phyloP scores from a whole-genome alignment of 1,284 basidiomycete genomes.

The Ceraceosorus guamensis region DNA sequence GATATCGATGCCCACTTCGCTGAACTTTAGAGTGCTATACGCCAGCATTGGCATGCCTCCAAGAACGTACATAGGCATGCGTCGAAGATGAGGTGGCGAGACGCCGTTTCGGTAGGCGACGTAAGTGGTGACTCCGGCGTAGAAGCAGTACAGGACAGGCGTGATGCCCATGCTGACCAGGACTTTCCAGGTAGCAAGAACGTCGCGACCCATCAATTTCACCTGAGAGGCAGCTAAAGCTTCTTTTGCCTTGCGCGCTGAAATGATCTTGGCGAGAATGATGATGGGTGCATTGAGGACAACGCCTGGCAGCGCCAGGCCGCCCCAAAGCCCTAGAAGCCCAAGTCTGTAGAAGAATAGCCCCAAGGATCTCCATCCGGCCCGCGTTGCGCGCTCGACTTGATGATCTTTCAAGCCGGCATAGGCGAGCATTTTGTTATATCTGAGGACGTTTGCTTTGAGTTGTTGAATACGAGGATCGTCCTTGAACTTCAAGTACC shows the following conservation, averaged over 20 bases:
- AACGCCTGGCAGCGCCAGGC: constrained; percentile 86
- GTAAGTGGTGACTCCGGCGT: constrained; percentile 60
- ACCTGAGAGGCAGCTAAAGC: constrained; percentile 92
- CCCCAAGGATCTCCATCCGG: constrained; percentile 76
- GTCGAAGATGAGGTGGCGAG: constrained; percentile 58
- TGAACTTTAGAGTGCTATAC: constrained; percentile 92
- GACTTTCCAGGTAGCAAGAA: constrained; percentile 96
- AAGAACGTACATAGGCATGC: constrained; percentile 73
- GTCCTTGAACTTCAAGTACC: constrained; percentile 83
- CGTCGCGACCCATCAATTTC: constrained; percentile 90
- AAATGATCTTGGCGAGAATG: constrained; percentile 81
- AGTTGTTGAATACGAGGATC: constrained; percentile 82
- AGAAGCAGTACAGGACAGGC: constrained; percentile 68
- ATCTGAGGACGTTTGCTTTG: constrained; percentile 76
- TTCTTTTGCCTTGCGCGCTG: constrained; percentile 86
- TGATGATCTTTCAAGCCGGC: constrained; percentile 97
- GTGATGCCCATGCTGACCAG: constrained; percentile 85
- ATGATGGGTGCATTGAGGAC: constrained; percentile 93
- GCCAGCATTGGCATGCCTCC: constrained; percentile 77
- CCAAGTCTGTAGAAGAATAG: constrained; percentile 76
- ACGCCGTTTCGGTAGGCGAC: constrained; percentile 58
- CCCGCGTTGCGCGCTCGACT: constrained; percentile 62
- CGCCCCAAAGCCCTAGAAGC: constrained; percentile 74
- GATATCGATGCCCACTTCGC: constrained; percentile 97
- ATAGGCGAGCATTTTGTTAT: constrained; percentile 83